A percentile compares a stretch with the other conserved stretches of the same genome.
Conservation (phyloP, 2,329 filamentous ascomycete species). For the Diaporthe ampelina region DNA sequence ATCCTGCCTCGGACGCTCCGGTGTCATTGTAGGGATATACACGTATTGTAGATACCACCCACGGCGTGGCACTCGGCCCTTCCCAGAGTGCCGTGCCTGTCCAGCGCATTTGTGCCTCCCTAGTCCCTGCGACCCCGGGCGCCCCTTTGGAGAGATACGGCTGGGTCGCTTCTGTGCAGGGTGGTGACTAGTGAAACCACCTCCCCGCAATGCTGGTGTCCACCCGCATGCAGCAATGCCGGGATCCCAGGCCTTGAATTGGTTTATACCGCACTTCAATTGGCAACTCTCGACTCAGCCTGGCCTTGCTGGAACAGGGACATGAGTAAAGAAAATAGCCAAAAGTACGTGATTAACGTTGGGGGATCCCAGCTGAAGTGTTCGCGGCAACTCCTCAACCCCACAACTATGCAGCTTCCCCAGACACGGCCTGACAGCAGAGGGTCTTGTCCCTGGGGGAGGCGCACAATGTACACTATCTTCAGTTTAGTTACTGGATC, state of each 20-base stretch:
- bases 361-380: not conserved
- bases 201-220: slow-evolving; percentile 13
- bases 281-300: slow-evolving; percentile 9
- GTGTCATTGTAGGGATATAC: not conserved
- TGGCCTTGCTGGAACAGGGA: not conserved
- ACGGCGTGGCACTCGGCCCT: not conserved
- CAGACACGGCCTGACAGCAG: not conserved
- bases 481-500: not conserved
- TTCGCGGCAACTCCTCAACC: not conserved
- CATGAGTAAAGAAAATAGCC: not conserved
- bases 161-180: not conserved
- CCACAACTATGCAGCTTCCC: not conserved
- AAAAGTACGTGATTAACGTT: not conserved
- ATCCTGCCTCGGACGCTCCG: not conserved
- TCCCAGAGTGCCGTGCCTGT: not conserved
- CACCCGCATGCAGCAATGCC: not conserved
- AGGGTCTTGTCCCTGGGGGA: not conserved
- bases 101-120: slow-evolving; percentile 9
- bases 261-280: not conserved
- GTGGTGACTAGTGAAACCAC: slow-evolving; percentile 2
- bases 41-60: not conserved
- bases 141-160: not conserved
- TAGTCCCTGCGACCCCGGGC: not conserved
- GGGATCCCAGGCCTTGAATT: not conserved
- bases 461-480: not conserved